These are phyloP conservation scores for Chrysosporium keratinophilum DNA, from an alignment of 2,329 filamentous ascomycete genomes.

Conservation along the genomic window DNA sequence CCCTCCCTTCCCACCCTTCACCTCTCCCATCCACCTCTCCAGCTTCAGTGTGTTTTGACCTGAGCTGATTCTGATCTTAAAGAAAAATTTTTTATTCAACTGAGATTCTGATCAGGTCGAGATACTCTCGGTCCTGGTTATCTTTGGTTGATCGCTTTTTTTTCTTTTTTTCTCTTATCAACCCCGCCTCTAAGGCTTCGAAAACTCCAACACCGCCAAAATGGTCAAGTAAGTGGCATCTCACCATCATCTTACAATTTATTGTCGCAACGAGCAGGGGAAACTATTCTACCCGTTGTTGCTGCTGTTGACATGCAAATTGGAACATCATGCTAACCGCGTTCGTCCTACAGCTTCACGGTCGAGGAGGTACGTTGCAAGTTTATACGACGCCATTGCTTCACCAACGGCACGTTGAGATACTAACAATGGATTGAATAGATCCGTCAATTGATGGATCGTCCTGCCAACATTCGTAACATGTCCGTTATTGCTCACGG, in stretches of 20 bases:
- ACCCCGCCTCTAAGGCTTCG: slow-evolving; percentile 34
- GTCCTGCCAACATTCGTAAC: slow-evolving; percentile 62
- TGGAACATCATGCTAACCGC: slow-evolving; percentile 25
- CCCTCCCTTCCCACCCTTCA: slow-evolving; percentile 12
- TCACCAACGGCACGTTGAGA: not conserved
- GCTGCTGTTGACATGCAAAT: slow-evolving; percentile 9
- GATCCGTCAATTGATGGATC: slow-evolving; percentile 42
- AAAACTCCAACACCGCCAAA: slow-evolving; percentile 59
- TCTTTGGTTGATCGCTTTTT: slow-evolving; percentile 25
- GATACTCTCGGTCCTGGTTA: slow-evolving; percentile 36
- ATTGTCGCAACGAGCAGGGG: slow-evolving; percentile 10
- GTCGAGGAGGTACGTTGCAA: slow-evolving; percentile 63
- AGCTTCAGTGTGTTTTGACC: slow-evolving; percentile 20
- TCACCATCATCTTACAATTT: slow-evolving; percentile 6
- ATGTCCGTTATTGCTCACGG: slow-evolving; percentile 99
- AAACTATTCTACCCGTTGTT: not conserved
- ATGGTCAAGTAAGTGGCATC: slow-evolving; percentile 91
- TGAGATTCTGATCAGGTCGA: slow-evolving; percentile 29
- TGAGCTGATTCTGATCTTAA: slow-evolving; percentile 18
- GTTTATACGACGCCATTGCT: slow-evolving; percentile 11
- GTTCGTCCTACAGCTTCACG: slow-evolving; percentile 67
- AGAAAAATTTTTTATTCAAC: slow-evolving; percentile 11
- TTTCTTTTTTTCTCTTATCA: slow-evolving; percentile 25
- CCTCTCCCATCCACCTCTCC: slow-evolving; percentile 22
- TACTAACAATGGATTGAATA: slow-evolving; percentile 22